Evolutionary conservation across 2,329 filamentous ascomycete species (phyloP).

Genomic region (Niveomyces coronatus): DNA sequence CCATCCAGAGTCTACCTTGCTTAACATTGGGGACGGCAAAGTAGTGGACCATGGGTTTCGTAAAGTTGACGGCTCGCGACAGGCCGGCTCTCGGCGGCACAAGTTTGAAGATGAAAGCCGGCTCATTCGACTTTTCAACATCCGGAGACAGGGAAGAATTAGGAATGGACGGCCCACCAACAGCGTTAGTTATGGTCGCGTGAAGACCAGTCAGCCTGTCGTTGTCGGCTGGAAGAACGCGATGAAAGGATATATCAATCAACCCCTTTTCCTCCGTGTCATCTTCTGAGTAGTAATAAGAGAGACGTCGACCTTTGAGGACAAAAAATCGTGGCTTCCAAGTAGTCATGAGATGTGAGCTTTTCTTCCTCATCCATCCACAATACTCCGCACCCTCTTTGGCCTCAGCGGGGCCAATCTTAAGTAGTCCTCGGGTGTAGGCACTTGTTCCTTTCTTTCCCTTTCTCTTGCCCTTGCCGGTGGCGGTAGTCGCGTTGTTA

Average conservation of each 20-base stretch:
- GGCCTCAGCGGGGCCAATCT: constrained; percentile 71
- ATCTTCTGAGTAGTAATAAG: constrained; percentile 92
- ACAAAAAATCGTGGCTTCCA: constrained; percentile 98
- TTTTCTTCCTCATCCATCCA: constrained; percentile 99
- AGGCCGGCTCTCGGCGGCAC: constrained; percentile 81
- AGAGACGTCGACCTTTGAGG: constrained; percentile 77
- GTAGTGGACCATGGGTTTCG: constrained; percentile 93
- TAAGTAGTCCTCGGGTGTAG: constrained; percentile 76
- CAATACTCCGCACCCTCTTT: constrained; percentile 84
- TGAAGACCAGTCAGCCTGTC: constrained; percentile 85
- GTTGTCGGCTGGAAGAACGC: constrained; percentile 88
- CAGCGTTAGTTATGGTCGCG: constrained; percentile 84
- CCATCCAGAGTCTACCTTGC: constrained; percentile 93
- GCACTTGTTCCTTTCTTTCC: constrained; percentile 92
- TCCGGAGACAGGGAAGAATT: constrained; percentile 48
- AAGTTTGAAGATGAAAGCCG: constrained; percentile 96
- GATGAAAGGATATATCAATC: constrained; percentile 95
- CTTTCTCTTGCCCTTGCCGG: constrained; percentile 51
- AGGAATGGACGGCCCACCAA: constrained; percentile 28
- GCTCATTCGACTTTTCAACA: constrained; percentile 32
- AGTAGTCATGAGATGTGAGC: constrained; percentile 87
- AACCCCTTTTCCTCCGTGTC: constrained; percentile 89
- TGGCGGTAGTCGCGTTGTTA: constrained; percentile 38
- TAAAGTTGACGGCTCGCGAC: constrained; percentile 89
- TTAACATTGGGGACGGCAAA: constrained; percentile 89